Conservation (phyloP, 208 protist species). For the Trypanosoma scelopori region DNA sequence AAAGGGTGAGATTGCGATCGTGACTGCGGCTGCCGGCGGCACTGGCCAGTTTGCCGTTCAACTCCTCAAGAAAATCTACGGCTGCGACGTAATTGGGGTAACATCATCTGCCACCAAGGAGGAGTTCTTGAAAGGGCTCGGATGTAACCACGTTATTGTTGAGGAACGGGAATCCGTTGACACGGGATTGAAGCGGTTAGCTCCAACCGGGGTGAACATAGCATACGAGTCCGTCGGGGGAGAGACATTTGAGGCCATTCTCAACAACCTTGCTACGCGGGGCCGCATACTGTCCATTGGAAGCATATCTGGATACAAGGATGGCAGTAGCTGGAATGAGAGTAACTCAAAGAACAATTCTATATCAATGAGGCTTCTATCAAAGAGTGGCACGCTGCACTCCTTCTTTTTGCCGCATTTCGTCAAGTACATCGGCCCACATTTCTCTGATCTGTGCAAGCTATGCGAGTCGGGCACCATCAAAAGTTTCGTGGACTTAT, state of each 20-base stretch:
- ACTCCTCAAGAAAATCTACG: slow-evolving; percentile 81
- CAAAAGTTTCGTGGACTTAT: slow-evolving; percentile 55
- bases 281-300: slow-evolving; percentile 85
- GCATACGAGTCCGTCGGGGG: slow-evolving; percentile 93
- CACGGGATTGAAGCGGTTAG: slow-evolving; percentile 35
- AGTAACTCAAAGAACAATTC: slow-evolving; percentile 20
- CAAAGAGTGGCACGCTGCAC: slow-evolving; percentile 76
- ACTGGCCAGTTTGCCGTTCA: slow-evolving; percentile 91
- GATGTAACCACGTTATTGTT: slow-evolving; percentile 83
- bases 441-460: slow-evolving; percentile 67
- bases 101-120: slow-evolving; percentile 82
- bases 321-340: slow-evolving; percentile 24
- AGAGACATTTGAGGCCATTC: slow-evolving; percentile 60
- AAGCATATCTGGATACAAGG: slow-evolving; percentile 69
- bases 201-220: slow-evolving; percentile 77
- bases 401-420: slow-evolving; percentile 89
- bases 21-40: slow-evolving; percentile 88
- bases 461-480: slow-evolving; percentile 52
- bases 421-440: slow-evolving; percentile 52
- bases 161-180: slow-evolving; percentile 62
- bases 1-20: slow-evolving; percentile 73
- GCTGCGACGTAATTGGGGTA: slow-evolving; percentile 82
- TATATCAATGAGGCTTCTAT: slow-evolving; percentile 67
- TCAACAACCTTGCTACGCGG: slow-evolving; percentile 59
- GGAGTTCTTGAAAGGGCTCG: slow-evolving; percentile 65